phyloP scores from a whole-genome alignment of 805 yeast species.

The Citeromyces matritensis region DNA sequence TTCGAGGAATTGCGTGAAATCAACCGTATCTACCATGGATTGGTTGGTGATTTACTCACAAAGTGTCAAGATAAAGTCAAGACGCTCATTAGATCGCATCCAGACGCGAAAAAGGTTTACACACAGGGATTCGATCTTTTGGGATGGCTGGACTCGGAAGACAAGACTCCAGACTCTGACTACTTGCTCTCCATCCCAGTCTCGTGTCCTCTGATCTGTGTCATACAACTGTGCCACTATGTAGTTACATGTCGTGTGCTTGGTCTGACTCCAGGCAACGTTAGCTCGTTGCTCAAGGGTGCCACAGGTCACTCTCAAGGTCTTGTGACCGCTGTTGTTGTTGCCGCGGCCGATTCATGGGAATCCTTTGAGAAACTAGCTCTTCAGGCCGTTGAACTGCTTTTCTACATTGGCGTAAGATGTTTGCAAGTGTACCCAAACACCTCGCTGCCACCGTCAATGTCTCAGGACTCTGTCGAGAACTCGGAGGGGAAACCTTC shows the following conservation, averaged over 20 bases:
- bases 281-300: slow-evolving; percentile 54
- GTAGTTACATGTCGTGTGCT: slow-evolving; percentile 75
- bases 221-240: slow-evolving; percentile 88
- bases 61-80: slow-evolving; percentile 58
- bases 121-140: slow-evolving; percentile 87
- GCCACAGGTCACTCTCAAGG: slow-evolving; percentile 89
- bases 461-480: slow-evolving; percentile 81
- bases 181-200: slow-evolving; percentile 85
- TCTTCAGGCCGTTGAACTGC: slow-evolving; percentile 64
- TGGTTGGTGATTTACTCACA: slow-evolving; percentile 56
- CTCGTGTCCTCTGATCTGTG: slow-evolving; percentile 94
- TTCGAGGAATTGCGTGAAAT: slow-evolving; percentile 90
- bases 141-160: slow-evolving; percentile 77
- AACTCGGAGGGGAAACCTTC: slow-evolving; percentile 94
- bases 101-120: slow-evolving; percentile 74
- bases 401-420: slow-evolving; percentile 90
- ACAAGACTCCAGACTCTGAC: slow-evolving; percentile 78
- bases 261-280: slow-evolving; percentile 82
- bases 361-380: slow-evolving; percentile 60
- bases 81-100: slow-evolving; percentile 51
- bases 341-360: slow-evolving; percentile 78
- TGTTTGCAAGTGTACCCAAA: slow-evolving; percentile 83
- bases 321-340: slow-evolving; percentile 83
- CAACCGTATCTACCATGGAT: slow-evolving; percentile 61
- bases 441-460: slow-evolving; percentile 87